Evolutionary conservation across 257 asterid genomes (phyloP).

Genomic region (Fraxinus quadrangulata): DNA sequence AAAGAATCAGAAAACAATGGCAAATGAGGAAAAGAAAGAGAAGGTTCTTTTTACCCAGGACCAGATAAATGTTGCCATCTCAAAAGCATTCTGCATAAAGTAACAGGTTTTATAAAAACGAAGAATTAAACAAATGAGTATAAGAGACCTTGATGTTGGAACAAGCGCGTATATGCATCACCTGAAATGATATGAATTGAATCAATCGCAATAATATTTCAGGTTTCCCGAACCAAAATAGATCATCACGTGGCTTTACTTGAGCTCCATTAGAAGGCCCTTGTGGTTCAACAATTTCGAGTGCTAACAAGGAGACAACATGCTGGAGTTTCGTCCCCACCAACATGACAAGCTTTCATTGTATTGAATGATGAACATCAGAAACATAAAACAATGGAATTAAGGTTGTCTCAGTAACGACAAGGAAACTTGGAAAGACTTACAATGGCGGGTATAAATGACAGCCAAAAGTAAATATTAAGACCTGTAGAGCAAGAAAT

Average conservation of each 20-base stretch:
- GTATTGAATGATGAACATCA: conserved; percentile 22
- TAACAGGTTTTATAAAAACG: conserved; percentile 16
- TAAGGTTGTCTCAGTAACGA: background rate
- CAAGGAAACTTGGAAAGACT: conserved; percentile 32
- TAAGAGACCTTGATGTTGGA: background rate
- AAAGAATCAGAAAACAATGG: background rate
- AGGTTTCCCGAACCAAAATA: conserved; percentile 93
- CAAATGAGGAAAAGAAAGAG: conserved; percentile 8
- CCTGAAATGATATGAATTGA: conserved; percentile 93
- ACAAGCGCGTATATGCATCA: conserved; percentile 20
- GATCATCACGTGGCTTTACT: conserved; percentile 81
- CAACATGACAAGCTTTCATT: conserved; percentile 75
- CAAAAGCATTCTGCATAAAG: conserved; percentile 80
- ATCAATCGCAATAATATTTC: conserved; percentile 68
- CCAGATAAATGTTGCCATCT: conserved; percentile 96
- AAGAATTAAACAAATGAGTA: background rate
- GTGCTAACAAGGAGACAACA: conserved; percentile 82
- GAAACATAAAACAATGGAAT: conserved; percentile 14
- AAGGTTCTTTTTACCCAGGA: conserved; percentile 58
- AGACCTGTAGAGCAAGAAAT: conserved; percentile 59
- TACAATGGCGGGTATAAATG: conserved; percentile 82
- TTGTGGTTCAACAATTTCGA: conserved; percentile 65
- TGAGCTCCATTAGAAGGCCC: conserved; percentile 52
- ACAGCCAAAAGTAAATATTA: conserved; percentile 85
- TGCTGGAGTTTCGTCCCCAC: conserved; percentile 94